Percentiles rank a stretch among this genome's conserved stretches.
Conservation (phyloP, 768 basidiomycete species). For the Macrocybe gigantea region DNA sequence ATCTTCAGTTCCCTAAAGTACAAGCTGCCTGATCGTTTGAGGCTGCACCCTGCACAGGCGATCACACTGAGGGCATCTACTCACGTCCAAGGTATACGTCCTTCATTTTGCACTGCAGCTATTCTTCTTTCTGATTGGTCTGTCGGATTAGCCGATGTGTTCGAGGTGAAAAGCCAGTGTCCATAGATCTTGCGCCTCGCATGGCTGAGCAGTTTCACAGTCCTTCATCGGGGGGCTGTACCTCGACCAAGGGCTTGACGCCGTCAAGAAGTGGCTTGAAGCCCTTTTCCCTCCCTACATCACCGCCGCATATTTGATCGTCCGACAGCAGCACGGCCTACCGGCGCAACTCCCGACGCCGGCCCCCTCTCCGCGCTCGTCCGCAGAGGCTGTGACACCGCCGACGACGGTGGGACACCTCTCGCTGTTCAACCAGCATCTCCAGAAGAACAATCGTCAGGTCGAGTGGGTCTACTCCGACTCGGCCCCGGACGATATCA, state of each 20-base stretch:
- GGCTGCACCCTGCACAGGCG: constrained; percentile 66
- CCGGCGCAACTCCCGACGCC: constrained; percentile 28
- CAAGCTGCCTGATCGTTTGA: constrained; percentile 53
- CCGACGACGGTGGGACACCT: constrained; percentile 53
- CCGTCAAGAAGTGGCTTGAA: constrained; percentile 54
- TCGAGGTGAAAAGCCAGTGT: constrained; percentile 49
- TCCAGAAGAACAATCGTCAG: constrained; percentile 49
- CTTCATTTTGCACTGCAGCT: constrained; percentile 3
- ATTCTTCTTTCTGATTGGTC: constrained; percentile 3
- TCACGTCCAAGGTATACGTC: constrained; percentile 61
- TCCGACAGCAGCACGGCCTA: constrained; percentile 65
- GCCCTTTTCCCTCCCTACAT: constrained; percentile 61
- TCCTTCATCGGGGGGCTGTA: constrained; percentile 78
- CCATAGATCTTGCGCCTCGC: background rate
- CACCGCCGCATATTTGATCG: constrained; percentile 51
- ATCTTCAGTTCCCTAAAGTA: constrained; percentile 54
- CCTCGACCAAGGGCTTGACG: constrained; percentile 58
- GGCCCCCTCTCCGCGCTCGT: constrained; percentile 15
- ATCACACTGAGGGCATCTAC: constrained; percentile 63
- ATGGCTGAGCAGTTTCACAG: constrained; percentile 26
- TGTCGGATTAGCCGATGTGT: constrained; percentile 55
- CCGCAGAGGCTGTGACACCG: constrained; percentile 12
- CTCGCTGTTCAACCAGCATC: constrained; percentile 73
- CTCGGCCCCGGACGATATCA: constrained; percentile 9
- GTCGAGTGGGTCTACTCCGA: constrained; percentile 73